Base-by-base conservation (phyloP, 2,329 filamentous ascomycete species). In the Mycosphaerella sp. region DNA sequence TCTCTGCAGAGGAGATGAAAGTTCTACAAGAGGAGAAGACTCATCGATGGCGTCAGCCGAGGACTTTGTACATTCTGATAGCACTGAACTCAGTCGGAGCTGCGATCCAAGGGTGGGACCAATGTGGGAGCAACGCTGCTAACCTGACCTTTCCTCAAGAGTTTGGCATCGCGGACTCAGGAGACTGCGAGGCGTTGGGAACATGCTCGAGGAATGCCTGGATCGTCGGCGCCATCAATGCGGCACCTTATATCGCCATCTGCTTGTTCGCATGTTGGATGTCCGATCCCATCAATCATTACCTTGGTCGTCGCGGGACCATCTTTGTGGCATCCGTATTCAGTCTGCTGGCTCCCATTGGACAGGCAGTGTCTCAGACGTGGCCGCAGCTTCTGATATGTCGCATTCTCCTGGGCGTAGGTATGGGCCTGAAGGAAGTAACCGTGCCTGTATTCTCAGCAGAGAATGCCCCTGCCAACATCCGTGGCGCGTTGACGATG, bases 361-460 rank as follows among this genome's bases (percentile, higher is more conserved):
- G 58, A 69, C 85, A 74, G 79, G 85, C 77, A 0, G 63, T 80
- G n/a, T 74, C 76, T n/a, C 79, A 83, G 57, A 79, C 78, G 84
- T 91, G 87, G 86, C 76, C 74, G 66, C 79, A 87, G 61, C 79
- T 90, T 61, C 77, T 91, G 51, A 75, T 81, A 42, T 83, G 80
- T 49, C 81, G 88, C 34, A 77, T 91, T 52, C 76, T 86, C 6
- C 78, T 91, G 51, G 88, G 88, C 12, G 79, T 91, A 36, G 65
- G 65, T 1, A 62, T 67, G 44, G 65, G 65, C 11, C 43, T 60
- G 40, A 67, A 67, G 42, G 55, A 83, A 81, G 49, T 48, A 2
- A 76, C 73, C 2, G 71, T 76, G 0, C 72, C 73, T 0, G 64
- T 74, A n/a, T 72, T 12, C 42, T 60, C 68, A 6, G 69, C 71